Conservation (phyloP, 305 asterid species). For the Fraxinus dipetala region DNA sequence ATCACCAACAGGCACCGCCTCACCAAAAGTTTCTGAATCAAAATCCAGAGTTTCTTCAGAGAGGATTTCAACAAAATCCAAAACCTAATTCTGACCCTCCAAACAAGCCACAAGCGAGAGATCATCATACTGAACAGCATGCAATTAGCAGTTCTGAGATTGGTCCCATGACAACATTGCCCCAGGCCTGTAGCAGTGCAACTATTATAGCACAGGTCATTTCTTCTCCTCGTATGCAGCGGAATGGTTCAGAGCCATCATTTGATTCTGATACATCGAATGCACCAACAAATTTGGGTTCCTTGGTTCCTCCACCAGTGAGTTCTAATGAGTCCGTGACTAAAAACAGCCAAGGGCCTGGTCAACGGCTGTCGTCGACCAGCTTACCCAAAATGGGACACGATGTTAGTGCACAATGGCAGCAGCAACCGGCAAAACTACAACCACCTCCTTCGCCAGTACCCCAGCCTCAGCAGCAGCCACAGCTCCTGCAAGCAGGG, state of each 20-base stretch:
- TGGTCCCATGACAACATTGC: slow-evolving; percentile 30
- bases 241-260: slow-evolving; percentile 51
- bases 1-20: slow-evolving; percentile 34
- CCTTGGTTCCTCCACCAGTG: slow-evolving; percentile 36
- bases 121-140: slow-evolving; percentile 35
- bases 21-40: slow-evolving; percentile 42
- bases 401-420: slow-evolving; percentile 39
- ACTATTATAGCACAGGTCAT: slow-evolving; percentile 24
- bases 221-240: slow-evolving; percentile 29
- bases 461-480: slow-evolving; percentile 42
- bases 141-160: slow-evolving; percentile 41
- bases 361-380: slow-evolving; percentile 37
- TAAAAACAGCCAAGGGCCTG: slow-evolving; percentile 38
- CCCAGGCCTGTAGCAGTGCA: slow-evolving; percentile 31
- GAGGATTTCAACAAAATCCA: slow-evolving; percentile 40
- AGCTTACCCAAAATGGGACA: slow-evolving; percentile 36
- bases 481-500: slow-evolving; percentile 50
- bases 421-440: slow-evolving; percentile 41
- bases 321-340: slow-evolving; percentile 37
- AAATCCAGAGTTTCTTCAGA: slow-evolving; percentile 43
- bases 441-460: slow-evolving; percentile 47
- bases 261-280: slow-evolving; percentile 41
- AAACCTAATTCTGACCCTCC: slow-evolving; percentile 37
- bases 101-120: slow-evolving; percentile 38
- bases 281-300: slow-evolving; percentile 38